Evolutionary conservation across 345 rosid species (phyloP).

Genomic region (Citrus maxima): DNA sequence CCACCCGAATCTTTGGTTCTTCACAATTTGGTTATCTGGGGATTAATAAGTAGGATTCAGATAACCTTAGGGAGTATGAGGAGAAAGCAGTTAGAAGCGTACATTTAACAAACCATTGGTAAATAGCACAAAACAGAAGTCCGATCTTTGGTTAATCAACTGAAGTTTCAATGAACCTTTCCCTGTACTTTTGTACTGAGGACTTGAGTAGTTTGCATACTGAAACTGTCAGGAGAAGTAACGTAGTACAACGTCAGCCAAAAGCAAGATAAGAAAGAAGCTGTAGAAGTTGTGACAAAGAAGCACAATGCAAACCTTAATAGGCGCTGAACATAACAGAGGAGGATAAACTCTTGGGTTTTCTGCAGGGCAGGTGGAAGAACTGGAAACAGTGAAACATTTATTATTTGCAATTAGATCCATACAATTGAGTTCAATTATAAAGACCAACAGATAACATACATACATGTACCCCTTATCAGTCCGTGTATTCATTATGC

Average conservation of each 20-base stretch:
- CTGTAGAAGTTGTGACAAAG: background rate
- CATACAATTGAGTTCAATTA: background rate
- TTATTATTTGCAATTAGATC: background rate
- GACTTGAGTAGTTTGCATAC: slow-evolving; percentile 59
- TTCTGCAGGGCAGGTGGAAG: slow-evolving; percentile 47
- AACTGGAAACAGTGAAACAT: slow-evolving; percentile 35
- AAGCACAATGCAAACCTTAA: slow-evolving; percentile 43
- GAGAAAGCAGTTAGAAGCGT: slow-evolving; percentile 14
- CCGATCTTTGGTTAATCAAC: slow-evolving; percentile 74
- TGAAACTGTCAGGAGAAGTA: slow-evolving; percentile 41
- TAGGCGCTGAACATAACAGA: slow-evolving; percentile 58
- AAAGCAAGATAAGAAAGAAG: background rate
- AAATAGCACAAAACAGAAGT: slow-evolving; percentile 61
- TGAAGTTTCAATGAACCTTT: slow-evolving; percentile 62
- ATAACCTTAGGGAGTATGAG: background rate
- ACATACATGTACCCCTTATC: background rate
- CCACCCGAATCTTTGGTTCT: background rate
- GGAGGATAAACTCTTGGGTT: slow-evolving; percentile 44
- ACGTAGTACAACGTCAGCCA: background rate
- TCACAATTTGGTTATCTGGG: background rate
- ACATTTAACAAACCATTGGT: slow-evolving; percentile 60
- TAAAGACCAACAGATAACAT: background rate
- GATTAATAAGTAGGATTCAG: background rate
- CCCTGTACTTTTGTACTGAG: slow-evolving; percentile 44
- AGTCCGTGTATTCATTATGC: background rate